These are phyloP conservation scores for Castanospermum australe DNA, from an alignment of 306 rosid genomes.

Conservation along the genomic window DNA sequence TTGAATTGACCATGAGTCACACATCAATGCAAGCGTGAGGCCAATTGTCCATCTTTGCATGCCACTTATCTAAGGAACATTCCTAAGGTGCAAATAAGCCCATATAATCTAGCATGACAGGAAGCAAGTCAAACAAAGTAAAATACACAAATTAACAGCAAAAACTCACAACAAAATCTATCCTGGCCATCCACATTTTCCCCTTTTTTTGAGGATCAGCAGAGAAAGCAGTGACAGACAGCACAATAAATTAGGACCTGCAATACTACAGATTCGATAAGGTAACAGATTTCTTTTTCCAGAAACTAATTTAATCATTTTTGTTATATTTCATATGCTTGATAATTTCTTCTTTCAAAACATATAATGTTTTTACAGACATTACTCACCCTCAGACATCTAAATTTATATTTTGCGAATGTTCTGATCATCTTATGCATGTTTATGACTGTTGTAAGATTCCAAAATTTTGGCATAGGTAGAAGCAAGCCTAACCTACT, in stretches of 20 bases:
- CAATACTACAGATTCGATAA: background rate
- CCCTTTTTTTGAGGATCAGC: background rate
- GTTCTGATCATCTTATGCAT: background rate
- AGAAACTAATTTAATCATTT: background rate
- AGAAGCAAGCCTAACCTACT: conserved; percentile 3
- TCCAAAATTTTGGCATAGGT: background rate
- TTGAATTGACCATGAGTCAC: background rate
- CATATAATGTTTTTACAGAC: background rate
- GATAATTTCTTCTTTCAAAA: background rate
- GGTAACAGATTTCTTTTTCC: background rate
- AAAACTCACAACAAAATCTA: background rate
- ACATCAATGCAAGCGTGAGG: conserved; percentile 16
- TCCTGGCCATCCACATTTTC: background rate
- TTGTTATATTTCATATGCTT: background rate
- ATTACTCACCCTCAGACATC: background rate
- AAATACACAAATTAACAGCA: background rate
- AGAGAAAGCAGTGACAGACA: background rate
- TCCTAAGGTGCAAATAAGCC: background rate
- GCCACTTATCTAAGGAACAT: background rate
- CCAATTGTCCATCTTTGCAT: conserved; percentile 14
- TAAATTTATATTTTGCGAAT: background rate
- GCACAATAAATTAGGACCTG: background rate
- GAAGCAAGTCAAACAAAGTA: background rate
- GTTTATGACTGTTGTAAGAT: background rate
- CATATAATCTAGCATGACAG: background rate